Evolutionary conservation across 2,329 filamentous ascomycete genomes (phyloP).

Genomic region (Phoma sp.): DNA sequence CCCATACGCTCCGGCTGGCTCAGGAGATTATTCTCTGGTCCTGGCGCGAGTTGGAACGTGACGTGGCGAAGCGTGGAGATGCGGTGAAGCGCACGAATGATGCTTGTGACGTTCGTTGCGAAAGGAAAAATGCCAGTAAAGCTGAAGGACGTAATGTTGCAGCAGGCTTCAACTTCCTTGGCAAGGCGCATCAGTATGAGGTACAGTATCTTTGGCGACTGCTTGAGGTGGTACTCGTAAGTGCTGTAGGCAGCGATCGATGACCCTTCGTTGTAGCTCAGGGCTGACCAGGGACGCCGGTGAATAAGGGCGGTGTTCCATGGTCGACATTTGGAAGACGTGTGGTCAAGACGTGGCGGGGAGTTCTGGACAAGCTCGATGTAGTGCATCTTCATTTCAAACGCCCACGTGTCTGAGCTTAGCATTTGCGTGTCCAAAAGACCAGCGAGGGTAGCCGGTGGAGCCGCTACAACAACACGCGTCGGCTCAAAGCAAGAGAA

Average conservation of each 20-base stretch:
- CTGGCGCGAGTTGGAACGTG: slow-evolving; percentile 52
- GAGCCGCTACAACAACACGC: slow-evolving; percentile 55
- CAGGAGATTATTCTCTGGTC: slow-evolving; percentile 48
- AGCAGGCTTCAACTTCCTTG: slow-evolving; percentile 32
- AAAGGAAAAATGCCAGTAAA: slow-evolving; percentile 74
- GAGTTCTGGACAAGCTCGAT: slow-evolving; percentile 53
- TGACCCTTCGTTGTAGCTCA: slow-evolving; percentile 77
- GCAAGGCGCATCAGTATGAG: slow-evolving; percentile 50
- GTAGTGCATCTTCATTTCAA: slow-evolving; percentile 68
- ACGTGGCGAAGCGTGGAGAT: slow-evolving; percentile 44
- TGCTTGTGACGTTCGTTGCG: slow-evolving; percentile 60
- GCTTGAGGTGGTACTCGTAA: slow-evolving; percentile 73
- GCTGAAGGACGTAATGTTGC: slow-evolving; percentile 55
- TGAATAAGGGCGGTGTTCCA: slow-evolving; percentile 56
- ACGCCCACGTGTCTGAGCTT: slow-evolving; percentile 67
- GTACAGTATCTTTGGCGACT: slow-evolving; percentile 67
- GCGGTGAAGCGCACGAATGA: slow-evolving; percentile 33
- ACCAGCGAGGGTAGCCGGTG: slow-evolving; percentile 67
- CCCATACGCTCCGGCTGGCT: slow-evolving; percentile 47
- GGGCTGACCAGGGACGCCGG: slow-evolving; percentile 67
- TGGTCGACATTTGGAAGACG: slow-evolving; percentile 20
- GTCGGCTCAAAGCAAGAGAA: slow-evolving; percentile 39
- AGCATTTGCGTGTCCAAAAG: slow-evolving; percentile 65
- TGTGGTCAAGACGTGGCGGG: slow-evolving; percentile 13
- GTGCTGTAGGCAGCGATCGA: slow-evolving; percentile 73